A percentile compares a stretch with the other conserved stretches of the same genome.
Evolutionary conservation across 2,329 filamentous ascomycete species (phyloP).

Genomic region (Rutstroemia sp.): DNA sequence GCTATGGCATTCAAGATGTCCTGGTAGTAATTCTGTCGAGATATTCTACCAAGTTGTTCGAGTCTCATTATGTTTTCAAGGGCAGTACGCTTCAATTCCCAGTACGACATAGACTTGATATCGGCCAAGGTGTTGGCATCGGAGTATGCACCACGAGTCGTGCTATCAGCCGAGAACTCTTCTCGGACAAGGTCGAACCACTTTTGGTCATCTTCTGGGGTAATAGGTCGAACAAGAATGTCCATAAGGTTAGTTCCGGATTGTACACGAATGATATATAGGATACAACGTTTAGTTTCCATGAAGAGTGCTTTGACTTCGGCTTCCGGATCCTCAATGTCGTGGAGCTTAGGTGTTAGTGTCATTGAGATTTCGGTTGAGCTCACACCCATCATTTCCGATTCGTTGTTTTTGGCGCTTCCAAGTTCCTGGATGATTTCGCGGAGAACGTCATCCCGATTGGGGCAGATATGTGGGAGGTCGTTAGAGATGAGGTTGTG

Average conservation of each 20-base stretch:
- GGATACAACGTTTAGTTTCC: constrained; percentile 93
- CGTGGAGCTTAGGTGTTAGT: constrained; percentile 80
- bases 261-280: constrained; percentile 97
- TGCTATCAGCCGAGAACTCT: constrained; percentile 64
- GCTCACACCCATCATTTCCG: constrained; percentile 79
- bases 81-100: constrained; percentile 85
- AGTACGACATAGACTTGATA: constrained; percentile 81
- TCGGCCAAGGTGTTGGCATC: constrained; percentile 77
- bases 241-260: constrained; percentile 88
- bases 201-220: constrained; percentile 77
- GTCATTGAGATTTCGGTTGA: constrained; percentile 82
- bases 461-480: constrained; percentile 67
- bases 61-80: constrained; percentile 89
- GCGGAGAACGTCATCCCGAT: constrained; percentile 77
- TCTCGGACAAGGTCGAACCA: constrained; percentile 78
- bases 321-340: constrained; percentile 86
- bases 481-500: constrained; percentile 82
- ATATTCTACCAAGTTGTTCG: constrained; percentile 81
- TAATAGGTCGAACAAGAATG: constrained; percentile 86
- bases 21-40: constrained; percentile 83
- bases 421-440: constrained; percentile 92
- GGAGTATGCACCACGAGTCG: constrained; percentile 79
- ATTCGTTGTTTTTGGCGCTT: constrained; percentile 94
- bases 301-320: constrained; percentile 90
- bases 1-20: constrained; percentile 97